Base-by-base conservation (phyloP, 176 grass and related monocot genomes). In the Chrysopogon serrulatus region DNA sequence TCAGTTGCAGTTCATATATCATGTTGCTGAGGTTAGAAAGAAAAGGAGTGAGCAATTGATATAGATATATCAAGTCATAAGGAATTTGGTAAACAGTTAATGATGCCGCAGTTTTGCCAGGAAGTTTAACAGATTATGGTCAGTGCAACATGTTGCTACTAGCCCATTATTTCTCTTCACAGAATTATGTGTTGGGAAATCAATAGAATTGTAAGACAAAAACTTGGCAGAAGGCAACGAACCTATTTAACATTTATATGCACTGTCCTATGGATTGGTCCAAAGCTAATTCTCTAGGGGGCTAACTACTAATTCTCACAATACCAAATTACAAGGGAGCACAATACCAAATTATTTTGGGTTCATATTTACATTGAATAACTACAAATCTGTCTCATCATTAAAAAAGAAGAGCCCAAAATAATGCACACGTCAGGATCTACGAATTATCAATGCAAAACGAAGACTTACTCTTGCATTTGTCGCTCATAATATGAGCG, bases 401-500 rank as follows among this genome's bases (percentile, higher is more conserved):
- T 62, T 27, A 69, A 44, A 82, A 72, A 54, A 12, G n/a, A n/a
- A n/a, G n/a, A 73, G 44, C 32, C 34, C 8, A 27, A 51, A 54
- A 82, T 36, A 64, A 83, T 54, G 40, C 19, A 34, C 36, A 78
- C 53, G 14, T 23, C 6, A 68, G n/a, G 51, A 8, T 41, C 4
- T 79, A 43, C n/a, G 34, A 34, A 57, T 39, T 34, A 45, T 80
- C 6, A 88, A 54, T 41, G 26, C 39, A 76, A 37, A 65, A 43
- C 5, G 23, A 72, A 15, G 34, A 27, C 87, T 89, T 94, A 99
- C 96, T 92, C 91, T 81, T 96, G 80, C 85, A 90, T 92, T 86
- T 99, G 96, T 61, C 90, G 90, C 17, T 99, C 96, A 68, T 99
- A 99, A 37, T 95, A 87, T 11, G 91, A 92, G 6, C 96, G 90